Evolutionary conservation across 2,329 filamentous ascomycete genomes (phyloP).

Genomic region (Penicillium sp.): DNA sequence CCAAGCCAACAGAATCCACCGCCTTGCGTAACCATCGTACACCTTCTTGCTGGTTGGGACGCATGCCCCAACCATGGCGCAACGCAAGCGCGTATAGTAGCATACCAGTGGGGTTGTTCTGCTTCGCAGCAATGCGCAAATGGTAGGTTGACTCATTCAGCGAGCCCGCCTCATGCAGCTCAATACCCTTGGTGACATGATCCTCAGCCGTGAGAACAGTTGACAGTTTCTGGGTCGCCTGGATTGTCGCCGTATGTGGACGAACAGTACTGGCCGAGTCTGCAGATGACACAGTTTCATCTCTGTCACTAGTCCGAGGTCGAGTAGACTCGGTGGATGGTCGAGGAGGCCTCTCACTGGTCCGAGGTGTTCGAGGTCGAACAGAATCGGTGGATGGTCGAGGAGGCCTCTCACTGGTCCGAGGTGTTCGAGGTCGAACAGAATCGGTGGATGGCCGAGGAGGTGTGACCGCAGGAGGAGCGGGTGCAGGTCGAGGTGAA

Average conservation of each 20-base stretch:
- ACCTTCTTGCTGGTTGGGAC: constrained; percentile 84
- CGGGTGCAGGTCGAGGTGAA: constrained; percentile 14
- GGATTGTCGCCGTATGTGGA: constrained; percentile 40
- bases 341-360: too few relatives aligned
- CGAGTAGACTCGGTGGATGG: constrained; percentile 19
- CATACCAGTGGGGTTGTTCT: constrained; percentile 90
- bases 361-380: too few relatives aligned
- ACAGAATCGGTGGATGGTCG: constrained; percentile 20
- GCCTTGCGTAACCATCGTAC: constrained; percentile 91
- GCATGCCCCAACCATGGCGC: constrained; percentile 97
- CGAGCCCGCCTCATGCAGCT: constrained; percentile 83
- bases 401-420: constrained; percentile 32
- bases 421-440: constrained; percentile 18
- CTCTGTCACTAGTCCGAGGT: constrained; percentile 33
- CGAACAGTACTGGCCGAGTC: constrained; percentile 67
- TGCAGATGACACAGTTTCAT: constrained; percentile 58
- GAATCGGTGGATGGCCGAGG: constrained; percentile 22
- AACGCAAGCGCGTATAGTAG: constrained; percentile 93
- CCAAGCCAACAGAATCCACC: constrained; percentile 78
- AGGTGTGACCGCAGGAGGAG: constrained; percentile 13
- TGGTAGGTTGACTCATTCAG: constrained; percentile 96
- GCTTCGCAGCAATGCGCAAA: constrained; percentile 81
- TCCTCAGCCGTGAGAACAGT: constrained; percentile 65
- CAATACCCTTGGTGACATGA: constrained; percentile 86
- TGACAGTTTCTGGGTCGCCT: constrained; percentile 33